phyloP scores from a whole-genome alignment of 108 stramenopile species.

The Nitzschia sp. region DNA sequence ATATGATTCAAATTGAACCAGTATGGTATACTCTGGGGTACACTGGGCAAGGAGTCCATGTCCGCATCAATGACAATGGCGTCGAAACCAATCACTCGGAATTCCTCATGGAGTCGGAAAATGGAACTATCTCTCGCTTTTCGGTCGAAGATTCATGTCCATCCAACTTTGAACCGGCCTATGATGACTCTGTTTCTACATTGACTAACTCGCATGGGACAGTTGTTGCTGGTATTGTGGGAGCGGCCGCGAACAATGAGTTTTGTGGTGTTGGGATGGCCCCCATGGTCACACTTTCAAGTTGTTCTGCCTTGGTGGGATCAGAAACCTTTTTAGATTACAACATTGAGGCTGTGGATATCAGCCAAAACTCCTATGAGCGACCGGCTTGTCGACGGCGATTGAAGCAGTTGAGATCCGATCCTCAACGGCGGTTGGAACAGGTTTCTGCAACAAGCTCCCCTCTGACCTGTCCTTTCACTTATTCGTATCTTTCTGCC shows the following conservation, averaged over 20 bases:
- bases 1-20: constrained; percentile 13
- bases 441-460: background rate
- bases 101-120: background rate
- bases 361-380: constrained; percentile 18
- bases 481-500: too few relatives aligned
- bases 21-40: constrained; percentile 22
- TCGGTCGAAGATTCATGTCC: background rate
- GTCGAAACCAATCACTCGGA: constrained; percentile 16
- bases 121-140: too few relatives aligned
- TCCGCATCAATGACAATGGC: constrained; percentile 28
- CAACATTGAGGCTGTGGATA: constrained; percentile 4
- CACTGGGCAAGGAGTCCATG: constrained; percentile 21
- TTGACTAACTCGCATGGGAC: constrained; percentile 18
- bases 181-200: constrained; percentile 2
- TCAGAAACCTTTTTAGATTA: background rate
- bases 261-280: constrained; percentile 28
- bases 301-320: constrained; percentile 7
- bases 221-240: constrained; percentile 15
- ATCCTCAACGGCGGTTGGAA: background rate
- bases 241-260: constrained; percentile 13
- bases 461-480: constrained; percentile 17
- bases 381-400: constrained; percentile 1
- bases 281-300: constrained; percentile 16
- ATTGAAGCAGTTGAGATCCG: background rate
- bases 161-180: constrained; percentile 12